phyloP scores from a whole-genome alignment of 805 yeast genomes.

The Metschnikowia corniflorae region DNA sequence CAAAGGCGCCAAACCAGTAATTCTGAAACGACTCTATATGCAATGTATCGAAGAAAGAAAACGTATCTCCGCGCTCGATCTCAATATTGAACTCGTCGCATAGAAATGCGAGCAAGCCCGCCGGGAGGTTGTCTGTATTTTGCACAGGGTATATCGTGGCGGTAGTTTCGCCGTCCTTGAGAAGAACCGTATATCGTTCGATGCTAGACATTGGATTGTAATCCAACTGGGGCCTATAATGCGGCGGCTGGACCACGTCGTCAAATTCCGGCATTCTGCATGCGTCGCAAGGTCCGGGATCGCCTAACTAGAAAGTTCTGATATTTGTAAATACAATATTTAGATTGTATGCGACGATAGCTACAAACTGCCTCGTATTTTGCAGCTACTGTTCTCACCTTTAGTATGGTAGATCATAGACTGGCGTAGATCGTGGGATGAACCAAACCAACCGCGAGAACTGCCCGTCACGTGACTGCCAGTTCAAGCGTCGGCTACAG shows the following conservation, averaged over 20 bases:
- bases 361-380: slow-evolving; percentile 1
- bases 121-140: slow-evolving; percentile 65
- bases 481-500: too few relatives aligned
- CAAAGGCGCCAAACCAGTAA: slow-evolving; percentile 86
- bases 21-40: slow-evolving; percentile 72
- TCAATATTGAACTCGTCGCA: slow-evolving; percentile 94
- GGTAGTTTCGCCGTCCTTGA: slow-evolving; percentile 85
- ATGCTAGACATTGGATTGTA: slow-evolving; percentile 36
- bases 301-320: too few relatives aligned
- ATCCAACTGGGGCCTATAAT: slow-evolving; percentile 42
- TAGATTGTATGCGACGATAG: too few relatives aligned
- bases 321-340: too few relatives aligned
- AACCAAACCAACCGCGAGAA: too few relatives aligned
- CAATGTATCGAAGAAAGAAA: slow-evolving; percentile 79
- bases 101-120: slow-evolving; percentile 71
- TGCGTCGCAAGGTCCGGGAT: too few relatives aligned
- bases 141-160: slow-evolving; percentile 90
- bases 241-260: slow-evolving; percentile 46
- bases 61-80: slow-evolving; percentile 81
- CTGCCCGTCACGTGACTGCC: too few relatives aligned
- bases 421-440: slow-evolving; percentile 25
- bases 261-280: slow-evolving; percentile 55
- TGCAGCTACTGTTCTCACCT: slow-evolving; percentile 12
- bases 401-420: slow-evolving; percentile 27
- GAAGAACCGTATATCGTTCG: slow-evolving; percentile 68